These are phyloP conservation scores for Stemphylium beticola DNA, from an alignment of 2,329 filamentous ascomycete genomes.

Conservation along the genomic window DNA sequence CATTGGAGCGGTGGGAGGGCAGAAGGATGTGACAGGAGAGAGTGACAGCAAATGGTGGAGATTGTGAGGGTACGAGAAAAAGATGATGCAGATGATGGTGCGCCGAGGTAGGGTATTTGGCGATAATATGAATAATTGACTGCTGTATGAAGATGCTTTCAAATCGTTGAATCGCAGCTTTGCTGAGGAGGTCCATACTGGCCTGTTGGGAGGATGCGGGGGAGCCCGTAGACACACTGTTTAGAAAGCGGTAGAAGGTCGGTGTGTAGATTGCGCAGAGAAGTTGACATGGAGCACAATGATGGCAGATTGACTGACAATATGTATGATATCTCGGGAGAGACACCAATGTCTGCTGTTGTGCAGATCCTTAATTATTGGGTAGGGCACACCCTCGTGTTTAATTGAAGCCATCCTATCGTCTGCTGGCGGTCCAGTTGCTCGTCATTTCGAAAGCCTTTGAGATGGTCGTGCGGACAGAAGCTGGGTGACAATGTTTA, in stretches of 20 bases:
- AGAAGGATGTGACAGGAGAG: not conserved
- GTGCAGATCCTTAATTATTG: not conserved
- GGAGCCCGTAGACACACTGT: not conserved
- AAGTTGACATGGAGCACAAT: not conserved
- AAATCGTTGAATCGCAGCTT: not conserved
- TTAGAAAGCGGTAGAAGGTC: not conserved
- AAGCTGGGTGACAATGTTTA: not conserved
- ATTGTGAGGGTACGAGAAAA: not conserved
- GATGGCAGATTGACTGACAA: not conserved
- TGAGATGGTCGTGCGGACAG: not conserved
- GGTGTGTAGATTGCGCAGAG: not conserved
- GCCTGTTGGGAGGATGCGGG: not conserved
- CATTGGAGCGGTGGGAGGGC: not conserved
- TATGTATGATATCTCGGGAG: not conserved
- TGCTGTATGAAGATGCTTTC: not conserved
- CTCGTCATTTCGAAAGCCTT: not conserved
- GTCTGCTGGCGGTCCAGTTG: not conserved
- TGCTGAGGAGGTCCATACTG: not conserved
- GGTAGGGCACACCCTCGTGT: not conserved
- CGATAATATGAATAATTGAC: not conserved
- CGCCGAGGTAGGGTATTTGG: not conserved
- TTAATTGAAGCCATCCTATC: not conserved
- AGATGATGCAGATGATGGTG: not conserved
- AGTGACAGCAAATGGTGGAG: not conserved
- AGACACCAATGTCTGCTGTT: no score